Evolutionary conservation across 192 early-diverging fungal genomes (phyloP).

Genomic region (Coemansia sp.): DNA sequence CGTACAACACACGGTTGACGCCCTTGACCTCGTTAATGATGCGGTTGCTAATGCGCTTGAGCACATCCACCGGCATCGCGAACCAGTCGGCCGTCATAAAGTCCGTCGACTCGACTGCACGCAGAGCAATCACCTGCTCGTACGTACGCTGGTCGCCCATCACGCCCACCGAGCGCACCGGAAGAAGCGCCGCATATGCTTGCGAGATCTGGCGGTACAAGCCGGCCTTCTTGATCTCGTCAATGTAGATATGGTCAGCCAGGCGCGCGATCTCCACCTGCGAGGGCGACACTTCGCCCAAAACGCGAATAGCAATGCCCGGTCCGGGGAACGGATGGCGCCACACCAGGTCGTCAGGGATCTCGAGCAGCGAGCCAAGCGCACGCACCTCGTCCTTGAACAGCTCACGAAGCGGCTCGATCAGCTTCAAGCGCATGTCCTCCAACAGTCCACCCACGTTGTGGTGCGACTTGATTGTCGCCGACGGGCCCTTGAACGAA

Average conservation of each 20-base stretch:
- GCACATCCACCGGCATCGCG: slow-evolving; percentile 80
- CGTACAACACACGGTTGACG: slow-evolving; percentile 96
- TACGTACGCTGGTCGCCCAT: slow-evolving; percentile 99
- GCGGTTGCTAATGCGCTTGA: slow-evolving; percentile 90
- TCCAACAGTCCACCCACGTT: slow-evolving; percentile 97
- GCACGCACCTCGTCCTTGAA: slow-evolving; percentile 99
- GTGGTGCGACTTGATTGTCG: slow-evolving; percentile 99
- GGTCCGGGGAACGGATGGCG: slow-evolving; percentile 99
- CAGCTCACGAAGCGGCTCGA: slow-evolving; percentile 96
- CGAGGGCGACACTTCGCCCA: slow-evolving; percentile 91
- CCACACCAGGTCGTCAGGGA: slow-evolving; percentile 96
- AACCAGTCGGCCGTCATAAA: slow-evolving; percentile 99
- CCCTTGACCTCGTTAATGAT: slow-evolving; percentile 99
- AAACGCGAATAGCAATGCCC: slow-evolving; percentile 95
- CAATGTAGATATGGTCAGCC: slow-evolving; percentile 98
- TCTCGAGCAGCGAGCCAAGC: slow-evolving; percentile 84
- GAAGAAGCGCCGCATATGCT: slow-evolving; percentile 94
- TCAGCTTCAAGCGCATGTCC: slow-evolving; percentile 97
- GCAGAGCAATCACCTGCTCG: slow-evolving; percentile 96
- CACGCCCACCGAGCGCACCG: slow-evolving; percentile 94
- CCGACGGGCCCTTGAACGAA: slow-evolving; percentile 98
- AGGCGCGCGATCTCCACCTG: slow-evolving; percentile 95
- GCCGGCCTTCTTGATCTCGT: slow-evolving; percentile 97
- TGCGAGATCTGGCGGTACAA: slow-evolving; percentile 97
- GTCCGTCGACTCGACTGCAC: slow-evolving; percentile 93